phyloP scores from a whole-genome alignment of 2,329 filamentous ascomycete genomes.

The Penicillium thymicola region DNA sequence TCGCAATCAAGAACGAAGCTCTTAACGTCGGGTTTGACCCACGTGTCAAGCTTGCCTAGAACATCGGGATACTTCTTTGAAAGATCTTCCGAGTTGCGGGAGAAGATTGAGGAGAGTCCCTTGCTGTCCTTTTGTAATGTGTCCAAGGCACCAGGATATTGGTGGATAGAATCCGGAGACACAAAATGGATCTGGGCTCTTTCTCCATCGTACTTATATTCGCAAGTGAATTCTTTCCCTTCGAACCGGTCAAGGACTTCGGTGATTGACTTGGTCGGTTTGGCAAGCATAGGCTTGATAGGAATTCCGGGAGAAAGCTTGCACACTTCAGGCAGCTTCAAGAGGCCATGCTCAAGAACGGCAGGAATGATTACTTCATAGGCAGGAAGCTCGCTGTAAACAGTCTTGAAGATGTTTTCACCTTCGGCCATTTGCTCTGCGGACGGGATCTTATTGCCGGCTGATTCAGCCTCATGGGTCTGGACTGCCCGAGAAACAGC shows the following conservation, averaged over 20 bases:
- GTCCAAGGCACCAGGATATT: conserved; percentile 62
- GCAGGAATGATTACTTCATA: conserved; percentile 94
- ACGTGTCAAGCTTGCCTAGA: conserved; percentile 77
- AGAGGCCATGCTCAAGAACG: conserved; percentile 81
- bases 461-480: conserved; percentile 71
- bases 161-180: conserved; percentile 69
- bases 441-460: conserved; percentile 65
- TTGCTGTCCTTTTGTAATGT: conserved; percentile 62
- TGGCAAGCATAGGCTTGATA: conserved; percentile 96
- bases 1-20: conserved; percentile 99
- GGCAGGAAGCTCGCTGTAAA: conserved; percentile 90
- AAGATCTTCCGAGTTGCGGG: conserved; percentile 91
- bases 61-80: conserved; percentile 98
- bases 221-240: conserved; percentile 91
- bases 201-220: conserved; percentile 99
- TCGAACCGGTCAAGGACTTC: conserved; percentile 97
- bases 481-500: conserved; percentile 86
- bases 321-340: conserved; percentile 77
- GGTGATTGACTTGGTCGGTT: conserved; percentile 96
- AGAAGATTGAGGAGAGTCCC: conserved; percentile 91
- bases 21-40: conserved; percentile 85
- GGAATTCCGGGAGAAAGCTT: conserved; percentile 91
- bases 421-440: conserved; percentile 77
- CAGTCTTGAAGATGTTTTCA: conserved; percentile 80
- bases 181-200: conserved; percentile 98